Conservation (phyloP, 495 filamentous ascomycete genomes). For the Pyrenula aspistea region DNA sequence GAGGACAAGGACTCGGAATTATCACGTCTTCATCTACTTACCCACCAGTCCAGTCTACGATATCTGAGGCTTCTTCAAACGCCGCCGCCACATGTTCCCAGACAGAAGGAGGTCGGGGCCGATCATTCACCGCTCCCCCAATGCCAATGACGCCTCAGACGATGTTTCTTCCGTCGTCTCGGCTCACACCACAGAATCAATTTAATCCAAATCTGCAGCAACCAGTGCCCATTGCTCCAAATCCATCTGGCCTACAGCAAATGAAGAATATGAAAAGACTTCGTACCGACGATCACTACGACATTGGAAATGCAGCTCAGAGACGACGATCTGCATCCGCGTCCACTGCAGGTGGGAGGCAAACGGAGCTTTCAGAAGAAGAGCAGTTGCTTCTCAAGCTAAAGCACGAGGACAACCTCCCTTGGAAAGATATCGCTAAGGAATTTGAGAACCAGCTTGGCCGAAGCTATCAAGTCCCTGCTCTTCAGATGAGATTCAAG, state of each 20-base stretch:
- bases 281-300: conserved; percentile 11
- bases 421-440: conserved; percentile 58
- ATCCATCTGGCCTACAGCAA: conserved; percentile 26
- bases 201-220: neutral
- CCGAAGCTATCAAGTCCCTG: conserved; percentile 54
- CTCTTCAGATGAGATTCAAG: conserved; percentile 63
- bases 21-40: neutral
- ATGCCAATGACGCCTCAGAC: conserved; percentile 1
- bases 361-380: conserved; percentile 43
- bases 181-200: neutral
- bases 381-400: conserved; percentile 54
- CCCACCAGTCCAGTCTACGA: neutral
- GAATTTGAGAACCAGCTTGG: conserved; percentile 50
- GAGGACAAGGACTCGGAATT: neutral
- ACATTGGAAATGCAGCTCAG: conserved; percentile 12
- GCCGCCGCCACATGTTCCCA: neutral
- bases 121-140: conserved; percentile 1
- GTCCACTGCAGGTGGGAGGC: conserved; percentile 24
- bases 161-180: neutral
- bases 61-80: neutral
- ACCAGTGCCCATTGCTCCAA: conserved; percentile 18
- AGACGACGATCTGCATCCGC: conserved; percentile 17
- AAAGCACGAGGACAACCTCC: conserved; percentile 53
- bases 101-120: neutral
- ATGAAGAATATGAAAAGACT: conserved; percentile 23